A percentile compares a stretch with the other conserved stretches of the same genome.
Evolutionary conservation across 495 filamentous ascomycete species (phyloP).

Genomic region (Penicillium maclennaniae): DNA sequence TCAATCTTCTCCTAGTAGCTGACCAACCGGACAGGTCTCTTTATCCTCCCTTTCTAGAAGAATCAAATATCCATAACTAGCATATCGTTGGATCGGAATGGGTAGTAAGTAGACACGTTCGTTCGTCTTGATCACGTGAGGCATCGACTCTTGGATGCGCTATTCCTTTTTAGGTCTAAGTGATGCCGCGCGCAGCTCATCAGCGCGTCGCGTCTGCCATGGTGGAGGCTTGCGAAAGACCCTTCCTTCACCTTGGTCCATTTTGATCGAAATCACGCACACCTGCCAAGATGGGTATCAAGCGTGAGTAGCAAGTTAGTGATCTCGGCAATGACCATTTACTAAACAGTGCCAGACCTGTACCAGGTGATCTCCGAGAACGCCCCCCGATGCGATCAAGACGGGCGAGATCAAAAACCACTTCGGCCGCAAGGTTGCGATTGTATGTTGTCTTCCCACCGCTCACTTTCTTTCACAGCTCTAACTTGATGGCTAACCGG

Average conservation of each 20-base stretch:
- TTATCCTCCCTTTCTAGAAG: too few relatives aligned
- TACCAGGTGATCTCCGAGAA: slow-evolving; percentile 87
- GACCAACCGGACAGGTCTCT: too few relatives aligned
- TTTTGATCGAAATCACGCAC: neutral
- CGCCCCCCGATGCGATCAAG: slow-evolving; percentile 86
- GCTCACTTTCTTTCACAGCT: neutral
- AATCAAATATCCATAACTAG: too few relatives aligned
- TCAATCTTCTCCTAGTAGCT: too few relatives aligned
- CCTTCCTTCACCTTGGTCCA: neutral
- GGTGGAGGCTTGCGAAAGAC: slow-evolving; percentile 5
- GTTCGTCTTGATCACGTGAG: slow-evolving; percentile 12
- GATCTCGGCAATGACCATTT: neutral
- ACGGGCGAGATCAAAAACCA: slow-evolving; percentile 97
- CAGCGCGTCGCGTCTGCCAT: slow-evolving; percentile 27
- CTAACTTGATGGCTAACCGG: slow-evolving; percentile 13
- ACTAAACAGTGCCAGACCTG: slow-evolving; percentile 50
- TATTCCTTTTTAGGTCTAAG: slow-evolving; percentile 31
- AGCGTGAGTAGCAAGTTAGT: slow-evolving; percentile 46
- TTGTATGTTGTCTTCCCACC: slow-evolving; percentile 56
- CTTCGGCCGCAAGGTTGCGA: slow-evolving; percentile 95
- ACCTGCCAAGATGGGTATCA: slow-evolving; percentile 76
- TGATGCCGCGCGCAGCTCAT: slow-evolving; percentile 23
- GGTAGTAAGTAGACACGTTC: too few relatives aligned
- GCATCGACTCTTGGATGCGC: neutral
- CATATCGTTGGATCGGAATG: too few relatives aligned